Conservation (phyloP, 768 basidiomycete species). For the Hygrophorus pudorinus region DNA sequence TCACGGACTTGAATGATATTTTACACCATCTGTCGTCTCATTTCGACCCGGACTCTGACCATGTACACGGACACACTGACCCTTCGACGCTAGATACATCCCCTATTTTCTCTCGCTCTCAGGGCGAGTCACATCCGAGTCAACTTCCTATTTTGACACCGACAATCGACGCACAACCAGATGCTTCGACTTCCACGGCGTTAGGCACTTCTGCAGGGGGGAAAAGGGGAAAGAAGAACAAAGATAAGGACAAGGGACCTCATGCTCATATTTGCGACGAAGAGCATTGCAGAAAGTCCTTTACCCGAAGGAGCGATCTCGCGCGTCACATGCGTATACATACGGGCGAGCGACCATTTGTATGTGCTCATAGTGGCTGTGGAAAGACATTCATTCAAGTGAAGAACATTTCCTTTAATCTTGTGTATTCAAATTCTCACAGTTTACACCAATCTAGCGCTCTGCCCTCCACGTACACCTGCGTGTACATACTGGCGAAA, state of each 20-base stretch:
- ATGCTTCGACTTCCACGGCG: conserved; percentile 44
- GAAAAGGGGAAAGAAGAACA: conserved; percentile 20
- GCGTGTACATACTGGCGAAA: conserved; percentile 88
- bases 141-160: conserved; percentile 15
- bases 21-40: conserved; percentile 63
- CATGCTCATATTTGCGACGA: conserved; percentile 59
- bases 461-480: conserved; percentile 85
- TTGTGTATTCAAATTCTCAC: conserved; percentile 7
- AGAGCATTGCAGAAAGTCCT: conserved; percentile 69
- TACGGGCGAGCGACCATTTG: conserved; percentile 81
- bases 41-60: conserved; percentile 48
- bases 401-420: conserved; percentile 9
- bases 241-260: conserved; percentile 31
- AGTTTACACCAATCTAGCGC: conserved; percentile 36
- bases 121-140: conserved; percentile 18
- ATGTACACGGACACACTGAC: conserved; percentile 27
- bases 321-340: conserved; percentile 84
- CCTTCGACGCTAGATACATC: conserved; percentile 37
- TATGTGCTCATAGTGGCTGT: conserved; percentile 61
- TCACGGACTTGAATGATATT: conserved; percentile 69
- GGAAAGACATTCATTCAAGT: conserved; percentile 93
- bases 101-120: conserved; percentile 37
- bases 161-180: conserved; percentile 24
- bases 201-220: neutral
- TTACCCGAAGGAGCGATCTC: conserved; percentile 77